A percentile compares a stretch with the other conserved stretches of the same genome.
Conservation (phyloP, 2,329 filamentous ascomycete genomes). For the Rugonectria rugulosa region DNA sequence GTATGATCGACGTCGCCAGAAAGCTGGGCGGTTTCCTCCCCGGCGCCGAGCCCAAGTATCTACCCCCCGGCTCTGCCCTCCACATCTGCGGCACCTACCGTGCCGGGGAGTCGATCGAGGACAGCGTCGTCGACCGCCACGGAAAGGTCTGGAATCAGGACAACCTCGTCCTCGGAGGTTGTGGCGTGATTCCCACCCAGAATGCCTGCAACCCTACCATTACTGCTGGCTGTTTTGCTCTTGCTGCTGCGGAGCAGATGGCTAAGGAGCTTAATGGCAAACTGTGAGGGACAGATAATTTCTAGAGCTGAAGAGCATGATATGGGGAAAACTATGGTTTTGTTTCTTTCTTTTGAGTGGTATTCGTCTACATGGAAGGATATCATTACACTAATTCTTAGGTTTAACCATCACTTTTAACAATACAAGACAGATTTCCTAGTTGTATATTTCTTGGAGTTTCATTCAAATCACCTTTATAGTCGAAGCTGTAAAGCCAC, state of each 20-base stretch:
- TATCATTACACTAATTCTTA: too few relatives aligned
- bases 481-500: too few relatives aligned
- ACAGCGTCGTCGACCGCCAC: constrained; percentile 1
- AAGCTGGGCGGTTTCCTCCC: constrained; percentile 11
- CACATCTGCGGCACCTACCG: constrained; percentile 13
- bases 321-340: too few relatives aligned
- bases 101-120: not conserved
- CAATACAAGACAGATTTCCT: too few relatives aligned
- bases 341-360: too few relatives aligned
- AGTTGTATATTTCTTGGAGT: too few relatives aligned
- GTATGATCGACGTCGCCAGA: constrained; percentile 6
- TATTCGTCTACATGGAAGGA: too few relatives aligned
- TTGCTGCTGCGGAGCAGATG: not conserved
- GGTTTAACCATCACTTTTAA: too few relatives aligned
- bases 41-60: constrained; percentile 9
- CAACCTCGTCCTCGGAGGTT: constrained; percentile 1
- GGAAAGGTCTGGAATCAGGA: constrained; percentile 8
- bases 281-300: too few relatives aligned
- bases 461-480: too few relatives aligned
- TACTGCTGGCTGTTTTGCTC: constrained; percentile 8
- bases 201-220: constrained; percentile 13
- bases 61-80: constrained; percentile 5
- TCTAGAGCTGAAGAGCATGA: too few relatives aligned
- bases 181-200: constrained; percentile 5
- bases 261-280: not conserved